These are phyloP conservation scores for Mrakia blollopis DNA, from an alignment of 768 basidiomycete genomes.

Conservation along the genomic window DNA sequence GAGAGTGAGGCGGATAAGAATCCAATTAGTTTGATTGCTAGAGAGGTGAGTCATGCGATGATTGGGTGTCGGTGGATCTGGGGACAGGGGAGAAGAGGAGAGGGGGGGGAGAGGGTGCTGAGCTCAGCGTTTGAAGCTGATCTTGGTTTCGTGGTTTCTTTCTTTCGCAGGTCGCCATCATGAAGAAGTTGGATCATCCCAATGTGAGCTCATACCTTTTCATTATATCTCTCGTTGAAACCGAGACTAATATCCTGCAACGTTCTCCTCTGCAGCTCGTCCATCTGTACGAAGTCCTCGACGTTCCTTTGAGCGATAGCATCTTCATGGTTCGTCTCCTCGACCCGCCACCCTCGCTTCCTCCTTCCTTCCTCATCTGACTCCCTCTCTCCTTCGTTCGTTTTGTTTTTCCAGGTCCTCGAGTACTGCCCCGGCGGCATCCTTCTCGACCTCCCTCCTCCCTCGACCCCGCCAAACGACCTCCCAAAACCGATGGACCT, in stretches of 20 bases:
- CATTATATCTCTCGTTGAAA: neutral
- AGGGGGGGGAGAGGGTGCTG: neutral
- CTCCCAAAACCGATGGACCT: constrained; percentile 35
- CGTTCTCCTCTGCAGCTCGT: constrained; percentile 38
- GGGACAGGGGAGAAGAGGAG: neutral
- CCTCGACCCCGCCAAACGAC: constrained; percentile 12
- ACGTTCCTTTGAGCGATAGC: constrained; percentile 43
- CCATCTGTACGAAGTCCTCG: constrained; percentile 45
- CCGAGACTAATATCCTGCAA: neutral
- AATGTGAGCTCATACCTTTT: constrained; percentile 36
- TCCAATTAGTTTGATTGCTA: constrained; percentile 41
- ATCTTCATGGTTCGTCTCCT: constrained; percentile 39
- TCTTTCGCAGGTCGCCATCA: constrained; percentile 41
- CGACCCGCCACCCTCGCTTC: neutral
- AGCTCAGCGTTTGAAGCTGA: neutral
- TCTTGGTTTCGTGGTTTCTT: neutral
- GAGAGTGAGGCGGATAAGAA: constrained; percentile 36
- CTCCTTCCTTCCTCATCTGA: neutral
- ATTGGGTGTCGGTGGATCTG: neutral
- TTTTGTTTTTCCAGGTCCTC: constrained; percentile 33
- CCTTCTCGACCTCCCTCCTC: constrained; percentile 39
- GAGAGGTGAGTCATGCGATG: constrained; percentile 8
- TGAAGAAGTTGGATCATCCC: constrained; percentile 47
- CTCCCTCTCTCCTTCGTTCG: neutral
- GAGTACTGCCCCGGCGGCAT: constrained; percentile 45